Evolutionary conservation across 257 asterid genomes (phyloP), one percentile per base, ranked within the genome.

Genomic region (Echium plantagineum): DNA sequence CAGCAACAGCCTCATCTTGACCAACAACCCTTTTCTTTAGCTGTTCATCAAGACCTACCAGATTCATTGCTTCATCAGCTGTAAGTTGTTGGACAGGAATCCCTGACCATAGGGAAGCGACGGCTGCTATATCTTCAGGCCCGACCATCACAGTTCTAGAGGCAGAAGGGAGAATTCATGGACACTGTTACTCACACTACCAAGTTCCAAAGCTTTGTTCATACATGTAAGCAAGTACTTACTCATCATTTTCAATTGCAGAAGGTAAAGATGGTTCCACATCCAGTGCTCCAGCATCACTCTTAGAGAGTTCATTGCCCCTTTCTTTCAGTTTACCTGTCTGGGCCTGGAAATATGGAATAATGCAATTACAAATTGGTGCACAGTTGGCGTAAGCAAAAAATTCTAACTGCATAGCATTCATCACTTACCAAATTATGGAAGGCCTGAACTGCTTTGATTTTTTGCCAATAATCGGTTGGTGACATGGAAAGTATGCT

Each of bases 1-100:
- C 86, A 68, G 82, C 65, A 62, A 91, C 90, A 62, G 98, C 98
- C 75, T 91, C 98, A 69, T 91, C 94, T 82, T 91, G 98, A 63
- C 98, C 98, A 71, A 91, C 70, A 59, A 91, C 98, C 71, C 98
- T 83, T 78, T 83, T 91, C 74, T 76, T 91, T 42, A 91, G 95
- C 72, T 79, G 90, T 73, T 86, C 94, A 62, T 86, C 79, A 58
- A 91, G 95, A 69, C 94, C 79, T 55, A 86, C 68, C 55, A 91
- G 81, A 70, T 83, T 85, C 83, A 72, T 71, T 68, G 95, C 79
- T 66, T 88, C 97, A 32, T 91, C 98, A 63, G 83, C 88, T 30
- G 90, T 82, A 67, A 91, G 87, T 66, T 91, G 84, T 57, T 77
- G 79, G 60, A 88, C 94, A 9, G 98, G 98, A 75, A 91, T 82